Percentiles rank a stretch among this genome's conserved stretches.
Evolutionary conservation across 73 alveolate genomes (phyloP).

Genomic region (Uronychia setigera): DNA sequence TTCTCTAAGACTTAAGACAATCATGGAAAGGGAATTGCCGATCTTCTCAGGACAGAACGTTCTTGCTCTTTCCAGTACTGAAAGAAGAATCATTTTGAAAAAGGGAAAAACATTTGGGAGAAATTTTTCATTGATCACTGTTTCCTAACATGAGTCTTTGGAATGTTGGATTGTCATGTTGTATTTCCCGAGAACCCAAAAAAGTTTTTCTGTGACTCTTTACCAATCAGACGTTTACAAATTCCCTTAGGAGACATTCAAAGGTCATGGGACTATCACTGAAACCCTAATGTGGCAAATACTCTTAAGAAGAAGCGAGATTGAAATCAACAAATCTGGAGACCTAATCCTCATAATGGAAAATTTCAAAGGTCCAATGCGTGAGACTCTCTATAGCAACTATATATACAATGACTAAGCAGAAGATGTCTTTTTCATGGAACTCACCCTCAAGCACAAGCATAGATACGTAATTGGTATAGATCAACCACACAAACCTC

Average conservation of each 20-base stretch:
- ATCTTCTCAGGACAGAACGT: conserved; percentile 26
- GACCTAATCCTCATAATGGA: conserved; percentile 34
- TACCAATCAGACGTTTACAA: conserved; percentile 57
- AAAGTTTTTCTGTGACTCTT: conserved; percentile 56
- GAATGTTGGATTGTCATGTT: conserved; percentile 67
- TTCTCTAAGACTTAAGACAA: conserved; percentile 28
- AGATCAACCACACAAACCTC: conserved; percentile 17
- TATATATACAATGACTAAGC: conserved; percentile 53
- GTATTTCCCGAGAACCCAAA: conserved; percentile 32
- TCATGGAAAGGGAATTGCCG: conserved; percentile 61
- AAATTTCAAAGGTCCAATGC: conserved; percentile 42
- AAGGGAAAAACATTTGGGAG: not conserved
- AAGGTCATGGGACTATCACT: conserved; percentile 10
- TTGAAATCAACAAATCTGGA: conserved; percentile 29
- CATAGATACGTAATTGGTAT: conserved; percentile 38
- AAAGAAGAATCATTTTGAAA: conserved; percentile 21
- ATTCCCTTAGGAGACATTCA: conserved; percentile 42
- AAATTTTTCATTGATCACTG: conserved; percentile 23
- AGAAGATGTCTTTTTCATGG: conserved; percentile 61
- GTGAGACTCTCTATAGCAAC: conserved; percentile 47
- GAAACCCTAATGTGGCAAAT: conserved; percentile 43
- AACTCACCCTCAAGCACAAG: conserved; percentile 26
- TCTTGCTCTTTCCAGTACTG: conserved; percentile 14
- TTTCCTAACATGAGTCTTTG: conserved; percentile 27
- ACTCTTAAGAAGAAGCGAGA: conserved; percentile 20